phyloP scores from a whole-genome alignment of 192 early-diverging fungal genomes.

The Coemansia reversa region DNA sequence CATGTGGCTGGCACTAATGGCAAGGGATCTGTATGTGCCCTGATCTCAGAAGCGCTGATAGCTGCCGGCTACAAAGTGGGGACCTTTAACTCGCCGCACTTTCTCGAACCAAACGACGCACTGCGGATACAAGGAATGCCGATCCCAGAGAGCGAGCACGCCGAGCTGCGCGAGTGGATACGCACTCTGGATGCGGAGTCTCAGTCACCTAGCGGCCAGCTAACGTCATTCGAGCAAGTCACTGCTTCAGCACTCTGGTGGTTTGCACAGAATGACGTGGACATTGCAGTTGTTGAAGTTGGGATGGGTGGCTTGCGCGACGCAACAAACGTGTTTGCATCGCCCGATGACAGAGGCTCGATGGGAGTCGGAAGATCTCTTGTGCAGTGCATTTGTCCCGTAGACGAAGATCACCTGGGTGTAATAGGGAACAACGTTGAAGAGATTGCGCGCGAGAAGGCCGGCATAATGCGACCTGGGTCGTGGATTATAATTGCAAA shows the following conservation, averaged over 20 bases:
- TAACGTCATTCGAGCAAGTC: conserved; percentile 73
- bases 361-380: conserved; percentile 50
- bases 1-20: conserved; percentile 92
- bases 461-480: conserved; percentile 68
- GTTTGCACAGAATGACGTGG: conserved; percentile 60
- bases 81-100: conserved; percentile 78
- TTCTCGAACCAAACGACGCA: conserved; percentile 65
- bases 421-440: conserved; percentile 67
- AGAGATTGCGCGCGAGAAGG: conserved; percentile 74
- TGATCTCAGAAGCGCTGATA: conserved; percentile 40
- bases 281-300: conserved; percentile 81
- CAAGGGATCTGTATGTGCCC: conserved; percentile 79
- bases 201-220: conserved; percentile 20
- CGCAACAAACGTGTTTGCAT: conserved; percentile 76
- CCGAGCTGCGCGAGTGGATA: conserved; percentile 45
- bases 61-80: conserved; percentile 55
- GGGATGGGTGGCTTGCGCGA: conserved; percentile 76
- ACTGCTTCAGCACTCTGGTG: conserved; percentile 61
- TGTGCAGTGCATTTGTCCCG: conserved; percentile 61
- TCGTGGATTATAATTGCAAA: conserved; percentile 46
- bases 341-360: conserved; percentile 44
- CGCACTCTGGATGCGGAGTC: conserved; percentile 36
- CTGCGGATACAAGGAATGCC: conserved; percentile 60
- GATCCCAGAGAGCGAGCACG: conserved; percentile 46
- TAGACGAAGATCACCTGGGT: conserved; percentile 75